Conservation (phyloP, 352 stramenopile genomes). For the Pythium insidiosum region DNA sequence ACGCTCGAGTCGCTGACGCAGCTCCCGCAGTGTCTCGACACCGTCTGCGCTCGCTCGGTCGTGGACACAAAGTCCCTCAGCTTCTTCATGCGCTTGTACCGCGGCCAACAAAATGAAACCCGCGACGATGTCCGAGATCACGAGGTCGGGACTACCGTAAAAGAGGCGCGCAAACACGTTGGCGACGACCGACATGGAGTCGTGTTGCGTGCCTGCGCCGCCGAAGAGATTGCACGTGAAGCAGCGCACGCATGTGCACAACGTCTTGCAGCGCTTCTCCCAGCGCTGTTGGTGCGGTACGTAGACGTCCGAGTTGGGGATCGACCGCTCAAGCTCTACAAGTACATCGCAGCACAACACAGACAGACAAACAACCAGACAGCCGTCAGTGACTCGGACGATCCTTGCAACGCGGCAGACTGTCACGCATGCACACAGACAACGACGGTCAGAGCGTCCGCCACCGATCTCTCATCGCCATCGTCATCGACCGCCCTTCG, state of each 20-base stretch:
- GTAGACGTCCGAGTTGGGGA: conserved; percentile 76
- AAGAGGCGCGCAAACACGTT: conserved; percentile 82
- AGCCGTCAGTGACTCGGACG: too few species aligned
- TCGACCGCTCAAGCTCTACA: conserved; percentile 43
- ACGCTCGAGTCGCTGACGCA: conserved; percentile 31
- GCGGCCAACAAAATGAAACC: conserved; percentile 76
- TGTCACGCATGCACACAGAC: too few species aligned
- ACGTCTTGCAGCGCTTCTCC: conserved; percentile 61
- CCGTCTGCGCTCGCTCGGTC: conserved; percentile 17
- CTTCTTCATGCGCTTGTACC: conserved; percentile 75
- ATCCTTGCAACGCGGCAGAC: too few species aligned
- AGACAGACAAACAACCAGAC: too few species aligned
- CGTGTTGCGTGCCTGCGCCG: conserved; percentile 70
- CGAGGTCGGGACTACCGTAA: conserved; percentile 79
- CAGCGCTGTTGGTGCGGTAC: conserved; percentile 69
- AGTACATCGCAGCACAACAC: too few species aligned
- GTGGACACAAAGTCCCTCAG: conserved; percentile 14
- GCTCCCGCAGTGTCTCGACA: conserved; percentile 35
- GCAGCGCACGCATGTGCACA: conserved; percentile 78
- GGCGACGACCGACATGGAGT: conserved; percentile 84
- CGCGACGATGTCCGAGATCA: conserved; percentile 83
- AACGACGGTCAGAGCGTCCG: too few species aligned
- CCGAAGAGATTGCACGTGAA: conserved; percentile 86
- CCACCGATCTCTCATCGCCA: too few species aligned
- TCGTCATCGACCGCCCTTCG: too few species aligned